Evolutionary conservation across 2,329 filamentous ascomycete genomes (phyloP).

Genomic region (Macroventuria anomochaeta): DNA sequence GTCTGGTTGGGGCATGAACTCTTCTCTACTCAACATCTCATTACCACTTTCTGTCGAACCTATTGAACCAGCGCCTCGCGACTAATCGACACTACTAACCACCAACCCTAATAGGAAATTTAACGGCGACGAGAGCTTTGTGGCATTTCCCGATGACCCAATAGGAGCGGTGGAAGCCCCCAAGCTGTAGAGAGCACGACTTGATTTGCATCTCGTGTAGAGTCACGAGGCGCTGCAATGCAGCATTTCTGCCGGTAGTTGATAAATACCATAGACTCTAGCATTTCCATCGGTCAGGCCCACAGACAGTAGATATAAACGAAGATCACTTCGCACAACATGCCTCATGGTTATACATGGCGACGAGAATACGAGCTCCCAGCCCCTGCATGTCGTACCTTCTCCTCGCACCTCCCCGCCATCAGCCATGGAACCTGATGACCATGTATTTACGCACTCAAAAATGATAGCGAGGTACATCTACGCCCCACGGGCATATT

Average conservation of each 20-base stretch:
- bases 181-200: conserved; percentile 30
- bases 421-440: not conserved
- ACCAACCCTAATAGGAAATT: conserved; percentile 36
- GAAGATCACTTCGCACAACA: not conserved
- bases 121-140: conserved; percentile 47
- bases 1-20: conserved; percentile 5
- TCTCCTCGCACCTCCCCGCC: not conserved
- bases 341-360: not conserved
- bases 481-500: not conserved
- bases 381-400: conserved; percentile 7
- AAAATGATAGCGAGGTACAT: not conserved
- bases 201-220: not conserved
- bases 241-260: not conserved
- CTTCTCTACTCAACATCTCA: conserved; percentile 3
- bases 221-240: not conserved
- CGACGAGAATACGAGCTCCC: not conserved
- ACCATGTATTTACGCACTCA: not conserved
- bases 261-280: not conserved
- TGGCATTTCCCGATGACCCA: conserved; percentile 35
- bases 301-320: not conserved
- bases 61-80: not conserved
- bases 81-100: conserved; percentile 2
- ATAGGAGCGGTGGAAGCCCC: conserved; percentile 22
- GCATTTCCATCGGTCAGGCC: not conserved
- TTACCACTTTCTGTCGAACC: not conserved